Evolutionary conservation across 305 asterid species (phyloP).

Genomic region (Fraxinus paxiana): DNA sequence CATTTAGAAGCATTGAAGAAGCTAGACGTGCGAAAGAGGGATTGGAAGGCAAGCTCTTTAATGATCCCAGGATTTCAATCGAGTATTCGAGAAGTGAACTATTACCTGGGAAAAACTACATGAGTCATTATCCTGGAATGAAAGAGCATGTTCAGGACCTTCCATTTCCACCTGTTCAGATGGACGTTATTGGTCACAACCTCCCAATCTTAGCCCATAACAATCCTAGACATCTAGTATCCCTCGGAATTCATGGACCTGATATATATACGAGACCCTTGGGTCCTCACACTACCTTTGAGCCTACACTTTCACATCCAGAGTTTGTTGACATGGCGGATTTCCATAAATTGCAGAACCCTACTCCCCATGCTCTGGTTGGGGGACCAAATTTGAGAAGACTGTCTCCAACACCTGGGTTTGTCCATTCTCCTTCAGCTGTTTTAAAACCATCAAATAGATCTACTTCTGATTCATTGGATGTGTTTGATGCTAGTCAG

Average conservation of each 20-base stretch:
- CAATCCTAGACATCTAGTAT: conserved; percentile 41
- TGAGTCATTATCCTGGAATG: conserved; percentile 44
- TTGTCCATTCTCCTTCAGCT: conserved; percentile 61
- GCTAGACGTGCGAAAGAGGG: conserved; percentile 93
- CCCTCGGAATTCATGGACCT: conserved; percentile 55
- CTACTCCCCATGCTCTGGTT: conserved; percentile 43
- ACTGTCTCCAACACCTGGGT: conserved; percentile 62
- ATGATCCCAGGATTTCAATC: conserved; percentile 75
- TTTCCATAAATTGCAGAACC: conserved; percentile 42
- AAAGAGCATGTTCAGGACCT: conserved; percentile 52
- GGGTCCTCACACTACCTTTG: conserved; percentile 58
- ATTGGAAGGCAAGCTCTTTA: conserved; percentile 87
- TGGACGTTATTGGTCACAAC: conserved; percentile 57
- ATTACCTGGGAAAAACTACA: conserved; percentile 35
- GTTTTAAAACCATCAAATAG: conserved; percentile 40
- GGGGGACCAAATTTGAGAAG: conserved; percentile 78
- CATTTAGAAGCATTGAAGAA: conserved; percentile 92
- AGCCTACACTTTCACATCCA: conserved; percentile 41
- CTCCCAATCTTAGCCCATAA: conserved; percentile 49
- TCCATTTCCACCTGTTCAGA: conserved; percentile 57
- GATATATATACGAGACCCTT: conserved; percentile 49
- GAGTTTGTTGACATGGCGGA: conserved; percentile 47
- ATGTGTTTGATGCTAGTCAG: conserved; percentile 59
- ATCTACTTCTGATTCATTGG: conserved; percentile 59
- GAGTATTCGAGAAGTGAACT: conserved; percentile 65